phyloP scores from a whole-genome alignment of 805 yeast genomes.

The Nematodospora valgi region DNA sequence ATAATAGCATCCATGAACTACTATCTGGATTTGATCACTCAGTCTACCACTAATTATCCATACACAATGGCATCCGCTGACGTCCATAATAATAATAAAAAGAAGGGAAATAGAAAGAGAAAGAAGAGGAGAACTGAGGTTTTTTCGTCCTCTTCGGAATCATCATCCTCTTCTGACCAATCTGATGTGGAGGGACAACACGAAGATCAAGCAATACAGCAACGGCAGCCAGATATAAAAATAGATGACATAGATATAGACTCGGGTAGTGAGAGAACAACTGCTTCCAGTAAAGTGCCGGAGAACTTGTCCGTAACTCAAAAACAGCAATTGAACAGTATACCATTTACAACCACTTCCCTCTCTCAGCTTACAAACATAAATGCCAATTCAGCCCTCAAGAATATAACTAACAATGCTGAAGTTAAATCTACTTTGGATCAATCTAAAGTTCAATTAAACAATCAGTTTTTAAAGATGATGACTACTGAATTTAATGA shows the following conservation, averaged over 20 bases:
- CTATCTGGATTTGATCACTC: too few species aligned
- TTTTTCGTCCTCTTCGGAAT: slow-evolving; percentile 52
- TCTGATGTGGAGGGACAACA: slow-evolving; percentile 18
- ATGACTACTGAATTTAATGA: slow-evolving; percentile 60
- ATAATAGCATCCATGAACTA: too few species aligned
- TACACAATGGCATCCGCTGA: too few species aligned
- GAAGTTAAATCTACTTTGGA: slow-evolving; percentile 1
- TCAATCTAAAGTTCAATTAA: slow-evolving; percentile 35
- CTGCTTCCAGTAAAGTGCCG: slow-evolving; percentile 12
- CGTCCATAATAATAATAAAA: too few species aligned
- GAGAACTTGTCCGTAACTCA: slow-evolving; percentile 17
- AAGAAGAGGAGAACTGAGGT: slow-evolving; percentile 85
- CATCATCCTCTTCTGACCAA: slow-evolving; percentile 36
- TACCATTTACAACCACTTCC: slow-evolving; percentile 24
- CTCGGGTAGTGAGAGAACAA: slow-evolving; percentile 8
- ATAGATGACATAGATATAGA: slow-evolving; percentile 31
- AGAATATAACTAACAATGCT: slow-evolving; percentile 15
- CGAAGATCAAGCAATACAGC: slow-evolving; percentile 2
- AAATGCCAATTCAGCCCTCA: slow-evolving; percentile 15
- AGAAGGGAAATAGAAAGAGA: slow-evolving; percentile 43
- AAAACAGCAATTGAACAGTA: slow-evolving; percentile 17
- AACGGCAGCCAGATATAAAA: slow-evolving; percentile 9
- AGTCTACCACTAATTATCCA: too few species aligned
- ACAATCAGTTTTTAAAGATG: slow-evolving; percentile 49
- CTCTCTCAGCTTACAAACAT: slow-evolving; percentile 12